These are phyloP conservation scores for Populus ilicifolia DNA, from an alignment of 345 rosid species.

Conservation along the genomic window DNA sequence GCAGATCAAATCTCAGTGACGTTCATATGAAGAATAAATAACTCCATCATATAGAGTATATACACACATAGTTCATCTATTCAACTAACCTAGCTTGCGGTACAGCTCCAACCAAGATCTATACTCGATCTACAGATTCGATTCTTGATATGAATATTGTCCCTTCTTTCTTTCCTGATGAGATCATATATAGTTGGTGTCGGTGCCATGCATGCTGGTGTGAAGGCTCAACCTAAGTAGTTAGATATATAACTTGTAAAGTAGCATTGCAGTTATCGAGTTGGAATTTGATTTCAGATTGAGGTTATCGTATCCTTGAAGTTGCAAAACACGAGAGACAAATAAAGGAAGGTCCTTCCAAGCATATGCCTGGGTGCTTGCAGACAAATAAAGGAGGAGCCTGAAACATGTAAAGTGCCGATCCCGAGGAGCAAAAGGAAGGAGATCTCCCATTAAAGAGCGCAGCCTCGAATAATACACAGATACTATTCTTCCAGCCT, in stretches of 20 bases:
- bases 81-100: neutral
- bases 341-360: constrained; percentile 4
- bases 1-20: neutral
- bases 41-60: too few relatives aligned
- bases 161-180: neutral
- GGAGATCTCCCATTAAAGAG: constrained; percentile 9
- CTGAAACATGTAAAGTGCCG: constrained; percentile 30
- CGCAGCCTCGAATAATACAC: neutral
- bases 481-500: too few relatives aligned
- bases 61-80: too few relatives aligned
- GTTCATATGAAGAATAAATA: too few relatives aligned
- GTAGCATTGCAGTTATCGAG: neutral
- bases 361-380: neutral
- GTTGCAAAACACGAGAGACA: neutral
- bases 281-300: constrained; percentile 5
- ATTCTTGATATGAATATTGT: neutral
- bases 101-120: neutral
- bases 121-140: neutral
- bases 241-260: neutral
- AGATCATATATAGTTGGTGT: neutral
- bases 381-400: neutral
- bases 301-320: neutral
- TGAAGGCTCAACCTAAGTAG: neutral
- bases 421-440: constrained; percentile 39
- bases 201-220: neutral